Base-by-base conservation (phyloP, 495 filamentous ascomycete genomes). In the Aspergillus diversus region DNA sequence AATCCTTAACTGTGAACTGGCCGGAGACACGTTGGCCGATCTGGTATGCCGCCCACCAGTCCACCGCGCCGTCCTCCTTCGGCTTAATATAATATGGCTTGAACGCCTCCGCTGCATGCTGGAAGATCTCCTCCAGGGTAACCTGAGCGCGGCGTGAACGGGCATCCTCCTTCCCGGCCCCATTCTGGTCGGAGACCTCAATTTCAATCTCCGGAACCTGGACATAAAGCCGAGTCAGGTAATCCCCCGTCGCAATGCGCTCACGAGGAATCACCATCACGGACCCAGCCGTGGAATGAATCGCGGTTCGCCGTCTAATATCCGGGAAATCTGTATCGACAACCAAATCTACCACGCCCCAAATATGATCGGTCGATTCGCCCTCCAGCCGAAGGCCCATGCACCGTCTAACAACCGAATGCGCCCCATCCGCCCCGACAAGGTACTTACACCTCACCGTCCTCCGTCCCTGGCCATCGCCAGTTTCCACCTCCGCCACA, bases 221-320 rank as follows among this genome's bases (percentile, higher is more conserved):
- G 47, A 90, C 87, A 73, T 92, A 92, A 3, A 92, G 66, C 12
- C 89, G 80, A 12, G 89, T 88, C 33, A 90, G 74, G 71, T 86
- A 87, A 55, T 87, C 85, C 0, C 78, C 80, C 2, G 76, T 77
- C 5, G 71, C 75, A 51, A 80, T 79, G 7, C 75, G 70, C 66
- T 91, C 89, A 12, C 90, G 83, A 0, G 90, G 90, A 57, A 93
- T 89, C 7, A 90, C 76, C 83, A 93, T 88, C 31, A 92, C 77
- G 13, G 83, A 87, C 3, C 89, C 89, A 0, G 82, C 81, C 8
- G 84, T 83, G 8, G 86, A 87, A 69, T 91, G 89, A 57, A 91
- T 87, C 13, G 87, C 84, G 61, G 86, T 89, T 39, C 85, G 77
- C 65, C 81, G 81, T 52, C 89, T 77, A 55, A 92, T 87, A 69